Evolutionary conservation across 495 filamentous ascomycete species (phyloP).

Genomic region (Aspergillus indologenus): DNA sequence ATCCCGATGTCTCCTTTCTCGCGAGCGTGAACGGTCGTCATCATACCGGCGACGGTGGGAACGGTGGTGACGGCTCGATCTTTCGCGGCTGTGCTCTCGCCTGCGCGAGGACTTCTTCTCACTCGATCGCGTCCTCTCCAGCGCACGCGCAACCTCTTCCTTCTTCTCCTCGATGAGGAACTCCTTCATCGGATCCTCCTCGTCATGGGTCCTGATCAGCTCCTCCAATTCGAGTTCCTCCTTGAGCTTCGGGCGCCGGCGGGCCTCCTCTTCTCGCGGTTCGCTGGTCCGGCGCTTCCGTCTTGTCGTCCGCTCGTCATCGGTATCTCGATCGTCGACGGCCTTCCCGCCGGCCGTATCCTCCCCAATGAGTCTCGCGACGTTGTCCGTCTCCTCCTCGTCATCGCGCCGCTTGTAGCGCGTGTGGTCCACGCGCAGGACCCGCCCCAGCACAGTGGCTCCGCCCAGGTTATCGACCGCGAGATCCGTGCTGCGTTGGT

Average conservation of each 20-base stretch:
- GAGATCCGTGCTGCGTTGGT: constrained; percentile 92
- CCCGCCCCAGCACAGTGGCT: constrained; percentile 73
- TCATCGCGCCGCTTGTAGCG: constrained; percentile 86
- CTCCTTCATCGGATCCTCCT: constrained; percentile 96
- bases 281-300: constrained; percentile 38
- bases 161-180: constrained; percentile 86
- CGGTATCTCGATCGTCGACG: constrained; percentile 27
- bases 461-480: constrained; percentile 95
- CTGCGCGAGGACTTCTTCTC: constrained; percentile 37
- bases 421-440: constrained; percentile 87
- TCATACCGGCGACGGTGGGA: constrained; percentile 36
- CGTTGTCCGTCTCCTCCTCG: constrained; percentile 67
- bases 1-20: constrained; percentile 30
- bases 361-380: constrained; percentile 39
- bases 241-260: constrained; percentile 48
- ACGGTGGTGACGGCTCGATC: constrained; percentile 51
- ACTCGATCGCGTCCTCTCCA: constrained; percentile 51
- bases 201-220: constrained; percentile 76
- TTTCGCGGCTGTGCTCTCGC: constrained; percentile 36
- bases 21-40: constrained; percentile 33
- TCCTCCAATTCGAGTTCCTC: constrained; percentile 76
- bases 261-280: constrained; percentile 32
- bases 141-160: constrained; percentile 72
- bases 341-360: constrained; percentile 20
- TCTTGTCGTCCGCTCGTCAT: constrained; percentile 40